Conservation (phyloP, 495 filamentous ascomycete species). For the Aspergillus hancockii region DNA sequence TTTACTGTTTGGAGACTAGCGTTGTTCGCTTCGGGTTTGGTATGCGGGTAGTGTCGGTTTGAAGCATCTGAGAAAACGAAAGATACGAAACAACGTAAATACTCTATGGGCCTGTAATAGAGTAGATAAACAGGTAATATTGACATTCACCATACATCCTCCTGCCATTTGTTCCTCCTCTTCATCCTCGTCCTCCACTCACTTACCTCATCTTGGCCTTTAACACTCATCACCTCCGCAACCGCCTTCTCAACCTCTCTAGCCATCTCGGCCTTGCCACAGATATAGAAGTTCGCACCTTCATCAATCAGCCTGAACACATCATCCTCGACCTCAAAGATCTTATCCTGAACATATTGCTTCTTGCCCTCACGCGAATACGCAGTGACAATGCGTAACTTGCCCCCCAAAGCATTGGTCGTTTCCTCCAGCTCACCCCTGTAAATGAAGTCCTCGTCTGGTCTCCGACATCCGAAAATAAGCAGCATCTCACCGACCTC, state of each 20-base stretch:
- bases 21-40: background rate
- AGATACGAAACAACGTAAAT: background rate
- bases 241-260: constrained; percentile 49
- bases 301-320: constrained; percentile 37
- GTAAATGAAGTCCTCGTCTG: constrained; percentile 47
- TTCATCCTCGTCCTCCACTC: constrained; percentile 46
- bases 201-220: constrained; percentile 40
- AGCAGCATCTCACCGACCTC: constrained; percentile 42
- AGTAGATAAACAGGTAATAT: background rate
- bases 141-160: constrained; percentile 50
- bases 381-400: constrained; percentile 34
- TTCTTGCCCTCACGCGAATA: constrained; percentile 32
- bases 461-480: constrained; percentile 47
- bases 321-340: constrained; percentile 35
- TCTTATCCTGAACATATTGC: constrained; percentile 44
- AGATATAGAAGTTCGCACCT: constrained; percentile 50
- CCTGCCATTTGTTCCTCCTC: constrained; percentile 50
- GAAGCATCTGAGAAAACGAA: background rate
- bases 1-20: constrained; percentile 10
- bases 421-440: constrained; percentile 36
- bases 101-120: background rate
- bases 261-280: constrained; percentile 52
- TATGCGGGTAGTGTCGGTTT: background rate
- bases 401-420: constrained; percentile 24
- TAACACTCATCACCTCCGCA: constrained; percentile 27